Base-by-base conservation (phyloP, 2,329 filamentous ascomycete genomes). In the Talaromyces pinophilus region DNA sequence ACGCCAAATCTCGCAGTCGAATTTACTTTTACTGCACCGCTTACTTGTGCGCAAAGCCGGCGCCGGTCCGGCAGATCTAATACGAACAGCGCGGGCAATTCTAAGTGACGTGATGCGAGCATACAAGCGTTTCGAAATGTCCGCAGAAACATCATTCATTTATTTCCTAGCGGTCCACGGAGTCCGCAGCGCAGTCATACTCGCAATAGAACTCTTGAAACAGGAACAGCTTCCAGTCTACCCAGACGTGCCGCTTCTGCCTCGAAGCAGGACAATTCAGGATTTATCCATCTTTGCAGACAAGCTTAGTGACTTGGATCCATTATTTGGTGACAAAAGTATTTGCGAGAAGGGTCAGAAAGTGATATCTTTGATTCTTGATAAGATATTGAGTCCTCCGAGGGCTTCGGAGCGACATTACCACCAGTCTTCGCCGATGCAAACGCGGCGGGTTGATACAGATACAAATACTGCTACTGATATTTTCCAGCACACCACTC, bases 371-470 rank as follows among this genome's bases (percentile, higher is more conserved):
- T 1, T n/a, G 52, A 55, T 55, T 35, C 52, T 55, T 13, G 52
- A 55, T 38, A 55, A 55, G 52, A 55, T 55, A 11, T 55, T 55
- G 52, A 55, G 30, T 55, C 50, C 50, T 33, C 52, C 52, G 52
- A 55, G n/a, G 17, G 19, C 30, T 11, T 55, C 10, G n/a, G 30
- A 35, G 17, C 30, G 28, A 55, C 30, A 35, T 33, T 55, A 7
- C n/a, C 7, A 55, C 17, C 8, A 52, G 25, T 30, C 52, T 22
- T 19, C 30, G 4, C 8, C 52, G 4, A 55, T 38, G 17, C 30
- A 55, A 35, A 22, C 30, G n/a, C 30, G 30, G 10, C 17, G 30
- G 28, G 7, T 35, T 19, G 17, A 33, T 33, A 35, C 30, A 11
- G 30, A 33, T 19, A n/a, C 17, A 55, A 7, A 13, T 19, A 22